Percentiles rank a stretch among this genome's conserved stretches.
Conservation (phyloP, 228 moss, liverwort and hornwort genomes). For the Sphagnum fallax region DNA sequence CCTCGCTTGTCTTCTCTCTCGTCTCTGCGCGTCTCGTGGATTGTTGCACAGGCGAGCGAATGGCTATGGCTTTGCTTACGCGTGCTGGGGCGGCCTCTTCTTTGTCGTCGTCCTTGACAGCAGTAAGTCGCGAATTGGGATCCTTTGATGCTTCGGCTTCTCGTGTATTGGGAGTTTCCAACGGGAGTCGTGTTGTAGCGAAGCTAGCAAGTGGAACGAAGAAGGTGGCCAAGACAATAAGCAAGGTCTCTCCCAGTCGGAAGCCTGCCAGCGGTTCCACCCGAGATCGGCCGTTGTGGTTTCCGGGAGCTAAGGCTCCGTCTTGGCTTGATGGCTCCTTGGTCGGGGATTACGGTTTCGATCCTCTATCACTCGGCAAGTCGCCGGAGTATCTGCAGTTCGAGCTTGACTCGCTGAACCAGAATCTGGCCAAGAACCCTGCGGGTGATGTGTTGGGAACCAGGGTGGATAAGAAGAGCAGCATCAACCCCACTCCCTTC, state of each 20-base stretch:
- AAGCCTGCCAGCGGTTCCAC: too few relatives aligned
- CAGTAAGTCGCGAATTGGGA: conserved; percentile 22
- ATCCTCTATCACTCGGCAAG: conserved; percentile 77
- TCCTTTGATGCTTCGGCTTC: conserved; percentile 35
- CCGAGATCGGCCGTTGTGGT: conserved; percentile 75
- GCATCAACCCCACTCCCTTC: conserved; percentile 89
- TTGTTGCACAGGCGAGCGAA: too few relatives aligned
- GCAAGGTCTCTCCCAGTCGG: conserved; percentile 7
- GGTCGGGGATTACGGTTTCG: conserved; percentile 90
- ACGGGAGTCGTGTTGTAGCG: conserved; percentile 31
- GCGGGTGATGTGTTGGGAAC: conserved; percentile 75
- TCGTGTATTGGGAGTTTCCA: conserved; percentile 22
- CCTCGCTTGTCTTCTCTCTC: too few relatives aligned
- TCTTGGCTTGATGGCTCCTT: conserved; percentile 83
- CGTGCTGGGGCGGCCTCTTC: conserved; percentile 20
- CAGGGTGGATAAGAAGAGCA: conserved; percentile 78
- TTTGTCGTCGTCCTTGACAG: conserved; percentile 37
- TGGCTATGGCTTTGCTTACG: too few relatives aligned
- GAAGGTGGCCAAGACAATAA: conserved; percentile 29
- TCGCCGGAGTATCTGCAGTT: conserved; percentile 92
- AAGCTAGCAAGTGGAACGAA: conserved; percentile 12
- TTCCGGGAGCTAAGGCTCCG: conserved; percentile 85
- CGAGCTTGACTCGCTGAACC: conserved; percentile 91
- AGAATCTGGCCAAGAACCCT: conserved; percentile 86
- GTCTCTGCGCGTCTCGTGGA: too few relatives aligned